Conservation (phyloP, 2,329 filamentous ascomycete species). For the Immersiporthe knoxdaviesiana region DNA sequence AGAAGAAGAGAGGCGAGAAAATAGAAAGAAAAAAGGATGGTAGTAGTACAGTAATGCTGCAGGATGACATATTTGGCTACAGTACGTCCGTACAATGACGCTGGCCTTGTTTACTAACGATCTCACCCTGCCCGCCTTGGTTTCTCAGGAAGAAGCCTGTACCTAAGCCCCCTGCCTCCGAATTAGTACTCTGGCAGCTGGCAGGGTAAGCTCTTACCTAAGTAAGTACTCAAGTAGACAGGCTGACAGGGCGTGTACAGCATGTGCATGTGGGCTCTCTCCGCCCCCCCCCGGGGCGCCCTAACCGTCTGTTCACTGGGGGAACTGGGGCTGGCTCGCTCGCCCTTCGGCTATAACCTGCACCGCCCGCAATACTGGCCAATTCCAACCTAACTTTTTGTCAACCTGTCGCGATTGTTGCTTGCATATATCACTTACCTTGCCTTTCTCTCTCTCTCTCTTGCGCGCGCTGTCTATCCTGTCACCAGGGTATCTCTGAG, state of each 20-base stretch:
- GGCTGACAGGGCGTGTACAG: neutral
- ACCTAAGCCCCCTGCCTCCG: neutral
- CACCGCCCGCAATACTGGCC: neutral
- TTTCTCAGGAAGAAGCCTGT: neutral
- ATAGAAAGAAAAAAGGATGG: no score
- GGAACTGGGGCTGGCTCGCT: neutral
- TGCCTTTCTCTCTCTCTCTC: neutral
- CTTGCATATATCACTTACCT: neutral
- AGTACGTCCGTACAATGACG: no score
- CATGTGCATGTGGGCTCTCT: neutral
- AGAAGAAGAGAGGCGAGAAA: neutral
- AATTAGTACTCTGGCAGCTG: neutral
- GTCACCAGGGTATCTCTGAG: neutral
- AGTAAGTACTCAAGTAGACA: neutral
- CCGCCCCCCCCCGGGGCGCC: neutral
- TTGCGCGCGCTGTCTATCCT: neutral
- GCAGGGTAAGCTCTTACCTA: no score
- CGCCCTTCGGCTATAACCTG: slow-evolving; percentile 13
- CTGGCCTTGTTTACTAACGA: neutral
- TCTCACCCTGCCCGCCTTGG: neutral
- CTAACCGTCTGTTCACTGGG: neutral
- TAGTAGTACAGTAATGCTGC: neutral
- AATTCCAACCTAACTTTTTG: slow-evolving; percentile 5
- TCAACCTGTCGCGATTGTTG: neutral
- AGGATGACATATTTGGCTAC: neutral